Evolutionary conservation across 192 early-diverging fungal genomes (phyloP), one percentile per base, ranked within the genome.

Genomic region (Umbelopsis sp.): DNA sequence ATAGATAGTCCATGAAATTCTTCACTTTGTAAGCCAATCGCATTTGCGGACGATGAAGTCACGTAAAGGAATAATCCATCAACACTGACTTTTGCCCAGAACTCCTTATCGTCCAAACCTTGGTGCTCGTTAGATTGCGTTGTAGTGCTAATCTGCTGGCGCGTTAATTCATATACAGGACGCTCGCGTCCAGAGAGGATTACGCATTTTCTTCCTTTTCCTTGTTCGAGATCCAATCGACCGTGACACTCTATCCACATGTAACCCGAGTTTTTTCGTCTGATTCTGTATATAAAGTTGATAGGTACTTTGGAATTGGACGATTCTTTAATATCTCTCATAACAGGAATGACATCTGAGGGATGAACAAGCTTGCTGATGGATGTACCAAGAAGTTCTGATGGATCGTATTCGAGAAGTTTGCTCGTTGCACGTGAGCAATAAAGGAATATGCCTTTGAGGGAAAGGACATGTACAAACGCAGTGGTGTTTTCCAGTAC

Each of bases 361-460:
- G 89, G 89, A 68, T 92, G 91, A 21, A 88, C 80, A 68, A 89
- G 85, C 22, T 84, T 80, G 49, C 83, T 79, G 16, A 92, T 52
- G 12, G 77, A 77, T 26, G 76, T 82, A 20, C 89, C 90, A n/a
- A 89, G 59, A n/a, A 92, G 47, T 38, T 91, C 90, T 1, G 78
- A 59, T 8, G 80, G 65, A 31, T 81, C 76, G 68, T 84, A 91
- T 67, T 85, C 90, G 12, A 91, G 76, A n/a, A 89, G 31, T 21
- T 72, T 68, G 59, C 71, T 59, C 32, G 80, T 74, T 4, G 68
- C 62, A 1, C 81, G 77, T 2, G 87, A 88, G 45, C 77, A 88
- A 74, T 90, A 89, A 6, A 92, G 78, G 71, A 92, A 91, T 21
- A 86, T 80, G 20, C 87, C 91, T 29, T 89, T 88, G 32, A 92